A percentile compares a stretch with the other conserved stretches of the same genome.
These are phyloP conservation scores for Avicennia marina DNA, from an alignment of 257 asterid species.

Conservation along the genomic window DNA sequence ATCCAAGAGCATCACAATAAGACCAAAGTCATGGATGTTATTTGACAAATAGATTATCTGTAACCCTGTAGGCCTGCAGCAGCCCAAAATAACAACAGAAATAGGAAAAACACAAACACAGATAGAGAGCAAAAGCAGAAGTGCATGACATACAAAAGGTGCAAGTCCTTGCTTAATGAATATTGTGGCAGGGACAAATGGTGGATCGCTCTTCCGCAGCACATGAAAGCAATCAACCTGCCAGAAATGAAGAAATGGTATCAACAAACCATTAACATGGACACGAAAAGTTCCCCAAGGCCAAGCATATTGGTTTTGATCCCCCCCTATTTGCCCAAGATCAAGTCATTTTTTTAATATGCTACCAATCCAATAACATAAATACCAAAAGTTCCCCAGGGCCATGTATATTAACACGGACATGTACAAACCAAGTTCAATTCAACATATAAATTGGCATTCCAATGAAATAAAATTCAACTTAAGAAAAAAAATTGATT, in stretches of 20 bases:
- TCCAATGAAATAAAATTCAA: neutral
- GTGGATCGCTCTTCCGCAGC: conserved; percentile 95
- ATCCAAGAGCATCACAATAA: too few species aligned
- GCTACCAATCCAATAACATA: too few species aligned
- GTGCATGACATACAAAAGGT: conserved; percentile 60
- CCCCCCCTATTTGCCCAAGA: too few species aligned
- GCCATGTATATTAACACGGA: too few species aligned
- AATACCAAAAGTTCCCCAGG: too few species aligned
- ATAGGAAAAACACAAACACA: neutral
- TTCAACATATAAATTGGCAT: too few species aligned
- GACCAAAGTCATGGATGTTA: too few species aligned
- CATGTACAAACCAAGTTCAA: too few species aligned
- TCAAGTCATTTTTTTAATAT: too few species aligned
- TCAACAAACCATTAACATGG: conserved; percentile 1
- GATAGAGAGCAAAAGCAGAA: conserved; percentile 7
- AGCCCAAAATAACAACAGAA: neutral
- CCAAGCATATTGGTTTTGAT: neutral
- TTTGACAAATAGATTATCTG: neutral
- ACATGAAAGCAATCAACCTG: conserved; percentile 97
- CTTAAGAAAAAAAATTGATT: neutral
- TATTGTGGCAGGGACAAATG: conserved; percentile 75
- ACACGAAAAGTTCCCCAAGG: neutral
- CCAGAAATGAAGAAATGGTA: conserved; percentile 17
- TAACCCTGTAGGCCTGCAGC: neutral
- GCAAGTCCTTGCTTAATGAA: conserved; percentile 86